Percentiles rank a stretch among this genome's conserved stretches.
Conservation (phyloP, 2,329 filamentous ascomycete species). For the Teratosphaeria nubilosa region DNA sequence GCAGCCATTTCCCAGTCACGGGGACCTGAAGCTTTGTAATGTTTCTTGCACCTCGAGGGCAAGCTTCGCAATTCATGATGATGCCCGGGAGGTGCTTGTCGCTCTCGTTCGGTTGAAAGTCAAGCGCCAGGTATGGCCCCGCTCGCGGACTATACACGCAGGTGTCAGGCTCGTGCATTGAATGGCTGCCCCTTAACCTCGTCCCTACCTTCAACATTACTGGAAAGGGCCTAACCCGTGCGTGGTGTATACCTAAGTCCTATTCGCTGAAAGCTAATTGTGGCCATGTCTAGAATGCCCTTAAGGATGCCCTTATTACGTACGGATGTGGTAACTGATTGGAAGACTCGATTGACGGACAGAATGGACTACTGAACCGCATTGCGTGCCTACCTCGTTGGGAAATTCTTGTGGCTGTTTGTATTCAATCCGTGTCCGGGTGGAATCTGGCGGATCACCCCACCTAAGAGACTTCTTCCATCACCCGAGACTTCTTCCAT, state of each 20-base stretch:
- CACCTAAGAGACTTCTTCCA: background rate
- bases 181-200: too few relatives aligned
- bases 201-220: too few relatives aligned
- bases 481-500: background rate
- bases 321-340: too few relatives aligned
- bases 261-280: too few relatives aligned
- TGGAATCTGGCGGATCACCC: background rate
- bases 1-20: background rate
- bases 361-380: background rate
- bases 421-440: background rate
- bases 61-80: background rate
- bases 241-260: too few relatives aligned
- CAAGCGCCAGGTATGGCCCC: background rate
- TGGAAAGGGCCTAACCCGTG: too few relatives aligned
- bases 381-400: background rate
- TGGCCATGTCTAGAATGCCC: too few relatives aligned
- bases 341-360: background rate
- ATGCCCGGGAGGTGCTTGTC: conserved; percentile 1
- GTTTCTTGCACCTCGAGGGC: background rate
- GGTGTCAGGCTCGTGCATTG: too few relatives aligned
- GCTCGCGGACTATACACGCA: background rate
- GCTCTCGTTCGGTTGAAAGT: background rate
- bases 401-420: background rate
- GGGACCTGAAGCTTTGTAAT: background rate
- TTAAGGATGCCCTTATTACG: too few relatives aligned